These are phyloP conservation scores for Aphelidium insulamus DNA, from an alignment of 371 early-diverging fungal species.

Conservation along the genomic window DNA sequence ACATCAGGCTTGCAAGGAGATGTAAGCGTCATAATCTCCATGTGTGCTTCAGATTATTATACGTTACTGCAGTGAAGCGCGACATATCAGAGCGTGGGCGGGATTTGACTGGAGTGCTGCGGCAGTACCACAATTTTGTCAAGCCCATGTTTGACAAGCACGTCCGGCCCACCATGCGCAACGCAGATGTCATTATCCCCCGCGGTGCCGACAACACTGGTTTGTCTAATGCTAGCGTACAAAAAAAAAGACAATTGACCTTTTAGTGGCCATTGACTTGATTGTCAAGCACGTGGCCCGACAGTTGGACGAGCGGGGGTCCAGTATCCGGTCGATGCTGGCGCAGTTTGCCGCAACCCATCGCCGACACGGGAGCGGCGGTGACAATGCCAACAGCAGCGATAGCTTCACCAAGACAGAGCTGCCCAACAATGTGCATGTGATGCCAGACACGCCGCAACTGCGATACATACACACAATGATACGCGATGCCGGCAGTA, in stretches of 20 bases:
- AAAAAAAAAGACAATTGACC: too few relatives aligned
- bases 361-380: too few relatives aligned
- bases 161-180: constrained; percentile 65
- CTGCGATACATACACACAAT: constrained; percentile 56
- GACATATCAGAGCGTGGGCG: constrained; percentile 75
- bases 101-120: constrained; percentile 51
- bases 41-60: neutral
- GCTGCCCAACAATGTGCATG: neutral
- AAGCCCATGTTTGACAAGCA: constrained; percentile 76
- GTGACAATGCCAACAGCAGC: too few relatives aligned
- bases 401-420: too few relatives aligned
- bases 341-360: too few relatives aligned
- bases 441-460: too few relatives aligned
- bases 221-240: too few relatives aligned
- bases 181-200: constrained; percentile 77
- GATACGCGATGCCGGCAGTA: constrained; percentile 40
- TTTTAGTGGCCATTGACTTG: constrained; percentile 60
- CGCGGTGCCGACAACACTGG: constrained; percentile 69
- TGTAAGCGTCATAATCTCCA: constrained; percentile 17
- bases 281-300: constrained; percentile 63
- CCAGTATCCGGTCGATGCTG: constrained; percentile 37
- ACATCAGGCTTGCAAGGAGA: constrained; percentile 66
- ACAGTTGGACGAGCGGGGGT: constrained; percentile 47
- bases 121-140: constrained; percentile 72
- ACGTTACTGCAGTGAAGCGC: constrained; percentile 38